phyloP scores from a whole-genome alignment of 164 flowering plant genomes.

The Vitis riparia region DNA sequence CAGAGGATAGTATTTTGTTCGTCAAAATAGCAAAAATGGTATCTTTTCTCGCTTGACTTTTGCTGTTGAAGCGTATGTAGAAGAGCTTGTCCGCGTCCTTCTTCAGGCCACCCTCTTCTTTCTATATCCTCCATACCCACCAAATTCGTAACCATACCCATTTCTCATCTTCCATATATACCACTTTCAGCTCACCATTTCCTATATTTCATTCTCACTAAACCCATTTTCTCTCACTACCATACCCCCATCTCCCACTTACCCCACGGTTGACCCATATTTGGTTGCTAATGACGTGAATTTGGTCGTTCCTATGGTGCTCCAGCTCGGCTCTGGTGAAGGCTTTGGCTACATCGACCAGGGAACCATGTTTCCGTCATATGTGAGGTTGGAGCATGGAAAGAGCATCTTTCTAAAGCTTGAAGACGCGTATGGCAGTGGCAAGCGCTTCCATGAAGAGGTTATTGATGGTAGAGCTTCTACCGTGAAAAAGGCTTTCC shows the following conservation, averaged over 20 bases:
- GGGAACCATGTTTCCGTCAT: slow-evolving; percentile 63
- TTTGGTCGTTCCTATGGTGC: slow-evolving; percentile 52
- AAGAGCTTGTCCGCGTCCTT: too few species aligned
- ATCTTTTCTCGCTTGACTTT: too few species aligned
- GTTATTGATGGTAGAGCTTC: slow-evolving; percentile 41
- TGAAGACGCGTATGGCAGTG: slow-evolving; percentile 65
- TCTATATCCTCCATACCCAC: too few species aligned
- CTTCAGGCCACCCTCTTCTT: too few species aligned
- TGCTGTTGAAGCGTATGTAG: too few species aligned
- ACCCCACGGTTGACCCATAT: slow-evolving; percentile 35
- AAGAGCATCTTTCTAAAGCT: slow-evolving; percentile 40
- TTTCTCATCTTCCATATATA: too few species aligned
- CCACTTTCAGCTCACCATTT: too few species aligned
- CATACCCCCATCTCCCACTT: slow-evolving; percentile 25
- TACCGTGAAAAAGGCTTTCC: slow-evolving; percentile 63
- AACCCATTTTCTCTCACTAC: too few species aligned
- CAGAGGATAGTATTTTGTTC: too few species aligned
- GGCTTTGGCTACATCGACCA: slow-evolving; percentile 34
- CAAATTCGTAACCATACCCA: too few species aligned
- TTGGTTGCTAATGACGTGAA: slow-evolving; percentile 37
- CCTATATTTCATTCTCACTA: too few species aligned
- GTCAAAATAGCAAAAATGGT: too few species aligned
- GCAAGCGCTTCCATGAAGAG: slow-evolving; percentile 62
- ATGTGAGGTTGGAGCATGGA: slow-evolving; percentile 81
- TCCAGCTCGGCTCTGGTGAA: slow-evolving; percentile 69